Conservation (phyloP, 345 rosid genomes). For the Syzygium grande region DNA sequence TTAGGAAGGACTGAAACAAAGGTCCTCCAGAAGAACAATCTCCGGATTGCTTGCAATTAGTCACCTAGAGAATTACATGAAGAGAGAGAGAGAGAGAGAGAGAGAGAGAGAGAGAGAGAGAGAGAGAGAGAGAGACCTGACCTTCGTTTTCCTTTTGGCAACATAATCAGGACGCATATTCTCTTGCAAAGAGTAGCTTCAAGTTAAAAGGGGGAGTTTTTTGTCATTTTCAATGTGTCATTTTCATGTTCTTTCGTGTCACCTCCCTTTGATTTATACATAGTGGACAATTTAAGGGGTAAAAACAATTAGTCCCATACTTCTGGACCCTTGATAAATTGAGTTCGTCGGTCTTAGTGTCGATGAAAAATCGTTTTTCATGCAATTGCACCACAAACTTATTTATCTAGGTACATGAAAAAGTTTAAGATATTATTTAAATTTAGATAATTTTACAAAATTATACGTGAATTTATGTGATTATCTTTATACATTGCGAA, state of each 20-base stretch:
- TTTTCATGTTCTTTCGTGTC: not conserved
- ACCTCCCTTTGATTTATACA: not conserved
- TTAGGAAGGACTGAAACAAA: not conserved
- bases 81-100: not conserved
- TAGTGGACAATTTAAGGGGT: not conserved
- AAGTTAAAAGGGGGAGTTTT: not conserved
- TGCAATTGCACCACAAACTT: not conserved
- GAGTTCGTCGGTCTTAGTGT: not conserved
- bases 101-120: not conserved
- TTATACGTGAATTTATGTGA: not conserved
- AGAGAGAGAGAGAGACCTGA: not conserved
- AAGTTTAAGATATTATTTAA: not conserved
- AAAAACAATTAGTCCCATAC: not conserved
- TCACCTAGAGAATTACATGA: not conserved
- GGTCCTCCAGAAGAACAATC: not conserved
- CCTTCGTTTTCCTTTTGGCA: not conserved
- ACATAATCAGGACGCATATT: not conserved
- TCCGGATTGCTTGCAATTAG: not conserved
- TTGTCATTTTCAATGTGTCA: not conserved
- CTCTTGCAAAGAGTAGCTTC: not conserved
- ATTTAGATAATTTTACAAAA: not conserved
- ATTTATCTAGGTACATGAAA: not conserved
- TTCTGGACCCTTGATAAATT: not conserved
- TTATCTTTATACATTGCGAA: not conserved
- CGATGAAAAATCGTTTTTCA: not conserved